These are phyloP conservation scores for Pythium vanterpoolii DNA, from an alignment of 352 stramenopile genomes.

Conservation along the genomic window DNA sequence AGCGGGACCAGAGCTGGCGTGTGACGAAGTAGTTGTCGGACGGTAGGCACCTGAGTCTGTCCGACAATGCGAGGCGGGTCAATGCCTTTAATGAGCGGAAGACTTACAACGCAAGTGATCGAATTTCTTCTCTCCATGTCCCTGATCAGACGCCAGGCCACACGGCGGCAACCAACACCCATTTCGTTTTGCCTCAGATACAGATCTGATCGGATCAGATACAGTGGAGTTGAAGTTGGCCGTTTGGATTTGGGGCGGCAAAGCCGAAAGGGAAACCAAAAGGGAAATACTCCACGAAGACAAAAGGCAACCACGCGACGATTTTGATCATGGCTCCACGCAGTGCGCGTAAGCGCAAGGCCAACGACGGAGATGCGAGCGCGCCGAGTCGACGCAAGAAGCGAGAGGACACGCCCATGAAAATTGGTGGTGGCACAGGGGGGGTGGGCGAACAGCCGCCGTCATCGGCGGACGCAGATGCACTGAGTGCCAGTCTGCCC, in stretches of 20 bases:
- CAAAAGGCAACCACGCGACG: slow-evolving; percentile 6
- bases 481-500: background rate
- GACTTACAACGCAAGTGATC: background rate
- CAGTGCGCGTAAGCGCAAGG: slow-evolving; percentile 20
- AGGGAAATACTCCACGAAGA: slow-evolving; percentile 6
- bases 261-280: slow-evolving; percentile 9
- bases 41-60: background rate
- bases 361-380: background rate
- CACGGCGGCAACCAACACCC: background rate
- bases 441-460: background rate
- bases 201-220: slow-evolving; percentile 5
- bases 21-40: background rate
- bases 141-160: background rate
- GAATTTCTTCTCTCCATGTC: background rate
- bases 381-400: slow-evolving; percentile 9
- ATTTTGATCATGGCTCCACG: slow-evolving; percentile 17
- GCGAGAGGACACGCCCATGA: slow-evolving; percentile 17
- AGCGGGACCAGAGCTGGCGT: background rate
- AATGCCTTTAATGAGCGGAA: no score
- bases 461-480: background rate
- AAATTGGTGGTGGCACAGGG: background rate
- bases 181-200: background rate
- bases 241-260: background rate
- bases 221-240: slow-evolving; percentile 38
- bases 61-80: background rate